Evolutionary conservation across 805 yeast species (phyloP).

Genomic region (Schwanniomyces pseudopolymorphus): DNA sequence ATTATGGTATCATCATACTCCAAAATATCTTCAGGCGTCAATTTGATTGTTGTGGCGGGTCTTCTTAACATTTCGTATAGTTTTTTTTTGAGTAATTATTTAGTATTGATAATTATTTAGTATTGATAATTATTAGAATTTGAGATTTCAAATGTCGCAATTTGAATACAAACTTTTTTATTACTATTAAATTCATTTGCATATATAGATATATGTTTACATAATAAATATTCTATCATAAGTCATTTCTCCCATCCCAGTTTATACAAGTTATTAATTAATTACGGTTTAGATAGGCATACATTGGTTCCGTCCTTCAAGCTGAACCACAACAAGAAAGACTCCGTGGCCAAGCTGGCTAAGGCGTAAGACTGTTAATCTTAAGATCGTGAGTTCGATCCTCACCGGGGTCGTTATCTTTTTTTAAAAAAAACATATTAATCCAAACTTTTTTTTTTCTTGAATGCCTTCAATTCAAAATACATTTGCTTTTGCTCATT

Average conservation of each 20-base stretch:
- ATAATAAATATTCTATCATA: not conserved
- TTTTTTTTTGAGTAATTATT: not conserved
- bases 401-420: conserved; percentile 12
- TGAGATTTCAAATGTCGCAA: not conserved
- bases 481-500: not conserved
- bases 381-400: conserved; percentile 14
- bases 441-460: not conserved
- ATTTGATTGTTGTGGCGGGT: conserved; percentile 65
- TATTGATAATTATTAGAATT: not conserved
- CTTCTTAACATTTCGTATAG: conserved; percentile 57
- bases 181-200: not conserved
- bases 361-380: conserved; percentile 15
- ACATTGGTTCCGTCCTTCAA: not conserved
- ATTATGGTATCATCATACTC: conserved; percentile 42
- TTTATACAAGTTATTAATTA: not conserved
- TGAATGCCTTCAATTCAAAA: not conserved
- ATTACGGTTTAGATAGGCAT: not conserved
- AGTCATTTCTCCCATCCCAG: not conserved
- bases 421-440: not conserved
- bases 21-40: conserved; percentile 67
- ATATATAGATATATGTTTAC: not conserved
- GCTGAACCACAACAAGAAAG: conserved; percentile 2
- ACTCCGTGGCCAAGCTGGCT: conserved; percentile 15
- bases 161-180: not conserved
- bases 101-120: not conserved